Percentiles rank a stretch among this genome's conserved stretches.
Conservation (phyloP, 2,329 filamentous ascomycete species). For the Karstenula rhodostoma region DNA sequence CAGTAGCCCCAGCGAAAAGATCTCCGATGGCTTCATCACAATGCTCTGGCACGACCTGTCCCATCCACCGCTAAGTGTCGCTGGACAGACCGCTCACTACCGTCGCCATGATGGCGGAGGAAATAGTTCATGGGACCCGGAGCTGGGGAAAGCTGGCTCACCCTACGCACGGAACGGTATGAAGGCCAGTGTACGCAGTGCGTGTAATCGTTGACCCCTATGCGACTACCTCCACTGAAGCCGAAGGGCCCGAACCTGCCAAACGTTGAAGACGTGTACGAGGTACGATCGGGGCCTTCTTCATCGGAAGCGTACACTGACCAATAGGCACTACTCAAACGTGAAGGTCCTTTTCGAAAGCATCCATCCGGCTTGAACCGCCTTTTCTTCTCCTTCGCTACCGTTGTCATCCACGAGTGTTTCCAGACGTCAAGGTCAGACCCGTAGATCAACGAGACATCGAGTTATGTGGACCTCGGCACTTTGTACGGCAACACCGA, state of each 20-base stretch:
- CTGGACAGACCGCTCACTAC: slow-evolving; percentile 56
- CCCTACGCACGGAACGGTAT: slow-evolving; percentile 61
- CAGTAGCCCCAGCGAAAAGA: slow-evolving; percentile 57
- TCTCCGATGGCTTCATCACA: slow-evolving; percentile 60
- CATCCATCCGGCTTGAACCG: slow-evolving; percentile 76
- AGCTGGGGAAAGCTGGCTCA: slow-evolving; percentile 62
- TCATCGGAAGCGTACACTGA: neutral
- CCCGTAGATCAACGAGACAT: slow-evolving; percentile 68
- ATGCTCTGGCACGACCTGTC: slow-evolving; percentile 64
- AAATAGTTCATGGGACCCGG: slow-evolving; percentile 61
- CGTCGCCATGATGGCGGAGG: slow-evolving; percentile 48
- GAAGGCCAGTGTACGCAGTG: neutral
- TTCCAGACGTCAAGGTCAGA: slow-evolving; percentile 70
- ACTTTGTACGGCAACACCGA: slow-evolving; percentile 76
- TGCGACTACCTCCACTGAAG: slow-evolving; percentile 54
- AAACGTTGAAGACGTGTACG: slow-evolving; percentile 64
- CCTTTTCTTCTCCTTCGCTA: slow-evolving; percentile 74
- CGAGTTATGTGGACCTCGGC: slow-evolving; percentile 74
- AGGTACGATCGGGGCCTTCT: slow-evolving; percentile 40
- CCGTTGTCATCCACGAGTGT: slow-evolving; percentile 66
- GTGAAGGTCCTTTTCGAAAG: slow-evolving; percentile 64
- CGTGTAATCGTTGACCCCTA: neutral
- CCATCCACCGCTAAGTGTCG: slow-evolving; percentile 58
- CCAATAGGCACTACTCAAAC: slow-evolving; percentile 66
- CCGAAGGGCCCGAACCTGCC: slow-evolving; percentile 60